A percentile compares a stretch with the other conserved stretches of the same genome.
Evolutionary conservation across 164 flowering plant species (phyloP).

Genomic region (Umbilicus rupestris): DNA sequence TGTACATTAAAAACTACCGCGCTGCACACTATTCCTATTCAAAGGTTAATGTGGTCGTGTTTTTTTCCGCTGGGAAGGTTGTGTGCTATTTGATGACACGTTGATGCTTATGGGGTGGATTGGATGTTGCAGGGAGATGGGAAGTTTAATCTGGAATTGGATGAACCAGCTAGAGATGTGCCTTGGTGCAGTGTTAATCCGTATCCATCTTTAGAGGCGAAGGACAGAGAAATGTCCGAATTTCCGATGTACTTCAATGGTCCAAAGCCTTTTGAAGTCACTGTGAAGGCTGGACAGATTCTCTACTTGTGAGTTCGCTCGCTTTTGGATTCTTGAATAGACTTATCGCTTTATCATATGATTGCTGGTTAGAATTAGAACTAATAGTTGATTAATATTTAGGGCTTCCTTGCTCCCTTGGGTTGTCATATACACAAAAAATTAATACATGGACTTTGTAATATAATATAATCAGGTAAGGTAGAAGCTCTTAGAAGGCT

Average conservation of each 20-base stretch:
- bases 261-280: slow-evolving; percentile 72
- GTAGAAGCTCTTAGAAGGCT: not conserved
- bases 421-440: not conserved
- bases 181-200: slow-evolving; percentile 98
- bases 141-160: slow-evolving; percentile 57
- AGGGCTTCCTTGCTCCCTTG: not conserved
- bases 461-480: not conserved
- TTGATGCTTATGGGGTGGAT: not conserved
- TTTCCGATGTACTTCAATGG: slow-evolving; percentile 78
- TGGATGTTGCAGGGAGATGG: slow-evolving; percentile 34
- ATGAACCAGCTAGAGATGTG: slow-evolving; percentile 53
- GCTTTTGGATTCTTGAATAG: too few species aligned
- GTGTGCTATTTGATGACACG: not conserved
- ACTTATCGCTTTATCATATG: too few species aligned
- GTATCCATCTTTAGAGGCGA: slow-evolving; percentile 41
- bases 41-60: slow-evolving; percentile 22
- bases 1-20: slow-evolving; percentile 66
- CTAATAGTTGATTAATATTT: not conserved
- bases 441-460: not conserved
- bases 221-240: slow-evolving; percentile 28
- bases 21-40: slow-evolving; percentile 60
- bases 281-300: slow-evolving; percentile 87
- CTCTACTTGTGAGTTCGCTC: slow-evolving; percentile 68
- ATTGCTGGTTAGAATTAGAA: too few species aligned
- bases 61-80: not conserved